Percentiles rank a stretch among this genome's conserved stretches.
Conservation (phyloP, 108 stramenopile species). For the Skeletonema potamos region DNA sequence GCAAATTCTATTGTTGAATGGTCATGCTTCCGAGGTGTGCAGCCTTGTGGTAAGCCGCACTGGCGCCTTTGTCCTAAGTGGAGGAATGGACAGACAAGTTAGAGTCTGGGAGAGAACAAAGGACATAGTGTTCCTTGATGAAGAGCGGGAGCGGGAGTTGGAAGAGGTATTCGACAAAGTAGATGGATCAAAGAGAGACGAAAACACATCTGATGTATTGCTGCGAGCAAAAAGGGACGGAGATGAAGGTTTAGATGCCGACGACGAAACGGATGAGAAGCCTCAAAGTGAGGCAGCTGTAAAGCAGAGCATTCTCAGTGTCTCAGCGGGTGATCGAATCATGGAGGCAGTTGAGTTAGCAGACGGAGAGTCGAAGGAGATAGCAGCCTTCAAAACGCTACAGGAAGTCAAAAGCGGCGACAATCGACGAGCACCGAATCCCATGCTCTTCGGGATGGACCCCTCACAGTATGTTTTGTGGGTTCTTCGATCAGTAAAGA, state of each 20-base stretch:
- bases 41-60: slow-evolving; percentile 81
- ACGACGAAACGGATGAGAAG: slow-evolving; percentile 50
- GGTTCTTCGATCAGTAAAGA: slow-evolving; percentile 81
- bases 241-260: slow-evolving; percentile 49
- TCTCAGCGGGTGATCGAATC: slow-evolving; percentile 92
- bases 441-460: slow-evolving; percentile 82
- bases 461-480: slow-evolving; percentile 86
- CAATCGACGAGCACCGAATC: slow-evolving; percentile 58
- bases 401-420: slow-evolving; percentile 37
- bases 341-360: slow-evolving; percentile 93
- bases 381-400: slow-evolving; percentile 49
- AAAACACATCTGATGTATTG: slow-evolving; percentile 55
- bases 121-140: slow-evolving; percentile 96
- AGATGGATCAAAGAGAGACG: slow-evolving; percentile 52
- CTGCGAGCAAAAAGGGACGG: slow-evolving; percentile 39
- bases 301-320: slow-evolving; percentile 77
- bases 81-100: slow-evolving; percentile 93
- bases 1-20: slow-evolving; percentile 87
- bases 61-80: slow-evolving; percentile 87
- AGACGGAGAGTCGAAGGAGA: slow-evolving; percentile 80
- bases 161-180: slow-evolving; percentile 89
- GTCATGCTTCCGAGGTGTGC: slow-evolving; percentile 91
- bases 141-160: slow-evolving; percentile 92
- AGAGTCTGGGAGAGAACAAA: slow-evolving; percentile 97
- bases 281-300: slow-evolving; percentile 90